Conservation (phyloP, 495 filamentous ascomycete species). For the Cercophora newfieldiana region DNA sequence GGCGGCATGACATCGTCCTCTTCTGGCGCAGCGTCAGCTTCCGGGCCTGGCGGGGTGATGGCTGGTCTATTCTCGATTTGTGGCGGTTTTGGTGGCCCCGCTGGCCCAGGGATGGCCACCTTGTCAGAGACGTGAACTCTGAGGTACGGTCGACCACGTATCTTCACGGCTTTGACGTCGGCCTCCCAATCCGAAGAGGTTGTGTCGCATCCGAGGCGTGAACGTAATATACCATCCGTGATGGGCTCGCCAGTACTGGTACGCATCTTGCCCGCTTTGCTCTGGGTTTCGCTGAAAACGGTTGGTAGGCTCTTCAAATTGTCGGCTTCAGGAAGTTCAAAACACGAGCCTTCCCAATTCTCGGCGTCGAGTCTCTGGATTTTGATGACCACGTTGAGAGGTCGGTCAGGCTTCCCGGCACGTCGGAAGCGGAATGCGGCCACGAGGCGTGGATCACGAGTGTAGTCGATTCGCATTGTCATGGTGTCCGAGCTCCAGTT, state of each 20-base stretch:
- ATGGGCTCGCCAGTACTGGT: neutral
- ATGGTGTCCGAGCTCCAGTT: neutral
- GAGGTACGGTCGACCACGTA: neutral
- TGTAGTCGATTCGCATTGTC: neutral
- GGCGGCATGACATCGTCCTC: no score
- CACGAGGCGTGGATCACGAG: neutral
- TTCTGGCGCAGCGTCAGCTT: no score
- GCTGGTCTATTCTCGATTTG: no score
- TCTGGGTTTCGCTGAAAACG: neutral
- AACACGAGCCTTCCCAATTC: neutral
- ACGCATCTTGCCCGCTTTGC: neutral
- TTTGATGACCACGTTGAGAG: neutral
- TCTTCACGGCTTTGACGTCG: neutral
- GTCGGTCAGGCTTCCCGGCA: neutral
- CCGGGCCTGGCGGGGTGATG: no score
- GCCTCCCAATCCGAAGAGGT: neutral
- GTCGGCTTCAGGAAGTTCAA: neutral
- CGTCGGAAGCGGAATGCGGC: neutral
- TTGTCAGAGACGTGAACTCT: no score
- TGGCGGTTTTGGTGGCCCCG: no score
- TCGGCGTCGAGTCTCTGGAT: neutral
- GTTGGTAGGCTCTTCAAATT: neutral
- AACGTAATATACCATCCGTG: neutral
- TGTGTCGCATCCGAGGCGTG: neutral
- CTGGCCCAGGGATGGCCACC: no score